A percentile compares a stretch with the other conserved stretches of the same genome.
Conservation (phyloP, 1,139 yeast genomes). For the Diutina neorugosa region DNA sequence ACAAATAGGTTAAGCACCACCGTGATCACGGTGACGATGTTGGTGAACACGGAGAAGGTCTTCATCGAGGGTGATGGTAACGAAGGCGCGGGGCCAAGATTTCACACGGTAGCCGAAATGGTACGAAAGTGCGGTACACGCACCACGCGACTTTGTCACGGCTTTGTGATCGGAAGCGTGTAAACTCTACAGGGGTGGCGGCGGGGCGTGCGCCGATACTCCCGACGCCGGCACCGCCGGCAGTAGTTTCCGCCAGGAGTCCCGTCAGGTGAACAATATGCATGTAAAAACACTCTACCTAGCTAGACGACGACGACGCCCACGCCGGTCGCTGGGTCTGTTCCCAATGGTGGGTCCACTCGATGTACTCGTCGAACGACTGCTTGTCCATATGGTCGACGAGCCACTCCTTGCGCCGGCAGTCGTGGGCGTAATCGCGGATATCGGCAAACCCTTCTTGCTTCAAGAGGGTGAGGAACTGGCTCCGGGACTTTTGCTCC, state of each 20-base stretch:
- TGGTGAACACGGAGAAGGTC: not conserved
- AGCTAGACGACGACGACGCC: not conserved
- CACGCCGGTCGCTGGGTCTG: not conserved
- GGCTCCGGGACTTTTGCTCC: not conserved
- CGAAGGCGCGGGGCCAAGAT: not conserved
- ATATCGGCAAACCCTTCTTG: not conserved
- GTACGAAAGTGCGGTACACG: too few species aligned
- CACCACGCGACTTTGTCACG: not conserved
- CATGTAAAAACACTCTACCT: too few species aligned
- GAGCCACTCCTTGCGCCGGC: not conserved
- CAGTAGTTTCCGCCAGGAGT: too few species aligned
- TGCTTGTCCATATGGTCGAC: not conserved
- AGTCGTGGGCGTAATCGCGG: conserved; percentile 1
- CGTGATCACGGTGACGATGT: conserved; percentile 23
- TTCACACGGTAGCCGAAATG: not conserved
- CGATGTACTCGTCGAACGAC: not conserved
- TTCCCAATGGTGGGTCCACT: conserved; percentile 1
- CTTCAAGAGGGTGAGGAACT: not conserved
- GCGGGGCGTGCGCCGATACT: too few species aligned
- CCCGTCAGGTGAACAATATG: too few species aligned
- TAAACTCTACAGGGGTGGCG: too few species aligned
- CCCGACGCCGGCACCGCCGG: too few species aligned
- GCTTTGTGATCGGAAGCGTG: too few species aligned
- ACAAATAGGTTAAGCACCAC: conserved; percentile 43
- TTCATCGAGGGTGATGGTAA: not conserved